Evolutionary conservation across 306 rosid genomes (phyloP).

Genomic region (Erythrophleum fordii): DNA sequence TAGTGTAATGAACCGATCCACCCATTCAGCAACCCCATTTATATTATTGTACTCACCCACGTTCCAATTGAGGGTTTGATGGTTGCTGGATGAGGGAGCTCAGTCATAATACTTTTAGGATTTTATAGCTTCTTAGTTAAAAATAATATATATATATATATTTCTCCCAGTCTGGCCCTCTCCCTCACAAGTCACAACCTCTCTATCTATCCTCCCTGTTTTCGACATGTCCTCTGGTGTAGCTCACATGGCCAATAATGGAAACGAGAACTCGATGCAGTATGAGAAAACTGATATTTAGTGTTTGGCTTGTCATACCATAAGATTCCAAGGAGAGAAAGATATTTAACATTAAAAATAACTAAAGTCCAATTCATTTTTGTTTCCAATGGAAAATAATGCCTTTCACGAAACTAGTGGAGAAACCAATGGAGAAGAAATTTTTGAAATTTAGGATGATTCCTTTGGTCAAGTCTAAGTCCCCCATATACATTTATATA

Average conservation of each 20-base stretch:
- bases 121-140: neutral
- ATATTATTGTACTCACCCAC: conserved; percentile 12
- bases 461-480: neutral
- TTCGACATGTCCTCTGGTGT: conserved; percentile 12
- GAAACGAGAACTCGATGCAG: neutral
- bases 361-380: neutral
- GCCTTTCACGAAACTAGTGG: neutral
- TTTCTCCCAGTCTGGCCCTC: neutral
- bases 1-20: conserved; percentile 11
- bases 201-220: neutral
- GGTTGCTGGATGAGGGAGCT: neutral
- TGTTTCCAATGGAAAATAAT: conserved; percentile 6
- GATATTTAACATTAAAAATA: neutral
- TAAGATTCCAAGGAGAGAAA: neutral
- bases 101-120: too few relatives aligned
- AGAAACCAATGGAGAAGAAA: neutral
- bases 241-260: conserved; percentile 10
- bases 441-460: neutral
- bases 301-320: conserved; percentile 12
- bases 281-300: neutral
- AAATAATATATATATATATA: too few relatives aligned
- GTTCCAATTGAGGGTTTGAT: neutral
- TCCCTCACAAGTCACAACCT: neutral
- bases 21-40: neutral
- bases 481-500: neutral